Percentiles rank a stretch among this genome's conserved stretches.
These are phyloP conservation scores for Calonectria ilicicola DNA, from an alignment of 2,329 filamentous ascomycete genomes.

Conservation along the genomic window DNA sequence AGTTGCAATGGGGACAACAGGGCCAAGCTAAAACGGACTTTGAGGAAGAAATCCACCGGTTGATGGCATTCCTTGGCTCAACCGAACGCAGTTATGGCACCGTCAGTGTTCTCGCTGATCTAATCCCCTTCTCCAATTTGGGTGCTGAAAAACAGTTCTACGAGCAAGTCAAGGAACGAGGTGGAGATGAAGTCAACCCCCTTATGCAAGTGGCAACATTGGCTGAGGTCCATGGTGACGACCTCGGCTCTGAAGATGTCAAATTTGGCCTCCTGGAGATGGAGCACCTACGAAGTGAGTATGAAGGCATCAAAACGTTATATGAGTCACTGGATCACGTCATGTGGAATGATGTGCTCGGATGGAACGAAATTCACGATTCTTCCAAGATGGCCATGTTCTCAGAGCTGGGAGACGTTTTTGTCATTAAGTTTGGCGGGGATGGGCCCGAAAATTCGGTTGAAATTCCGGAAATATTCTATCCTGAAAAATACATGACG, in stretches of 20 bases:
- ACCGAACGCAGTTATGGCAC: constrained; percentile 72
- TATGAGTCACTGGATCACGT: constrained; percentile 63
- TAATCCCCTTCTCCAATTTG: constrained; percentile 47
- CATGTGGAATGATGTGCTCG: constrained; percentile 60
- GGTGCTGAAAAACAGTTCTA: constrained; percentile 59
- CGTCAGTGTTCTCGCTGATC: constrained; percentile 59
- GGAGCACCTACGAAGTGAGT: constrained; percentile 51
- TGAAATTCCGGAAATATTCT: constrained; percentile 64
- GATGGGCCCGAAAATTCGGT: constrained; percentile 57
- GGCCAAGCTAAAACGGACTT: constrained; percentile 50
- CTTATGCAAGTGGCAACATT: constrained; percentile 50
- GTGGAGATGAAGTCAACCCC: constrained; percentile 42
- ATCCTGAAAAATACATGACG: constrained; percentile 65
- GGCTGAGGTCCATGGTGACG: constrained; percentile 44
- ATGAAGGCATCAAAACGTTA: constrained; percentile 54
- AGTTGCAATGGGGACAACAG: constrained; percentile 45
- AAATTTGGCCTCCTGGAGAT: constrained; percentile 58
- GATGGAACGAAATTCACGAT: constrained; percentile 49
- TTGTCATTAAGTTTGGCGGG: constrained; percentile 60
- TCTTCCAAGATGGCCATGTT: constrained; percentile 57
- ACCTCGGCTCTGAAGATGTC: constrained; percentile 48
- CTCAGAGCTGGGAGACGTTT: constrained; percentile 61
- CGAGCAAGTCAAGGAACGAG: constrained; percentile 51
- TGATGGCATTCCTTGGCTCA: constrained; percentile 72
- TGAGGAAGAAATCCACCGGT: constrained; percentile 68